Percentiles rank a stretch among this genome's conserved stretches.
These are phyloP conservation scores for Phytophthora foliorum DNA, from an alignment of 352 stramenopile species.

Conservation along the genomic window DNA sequence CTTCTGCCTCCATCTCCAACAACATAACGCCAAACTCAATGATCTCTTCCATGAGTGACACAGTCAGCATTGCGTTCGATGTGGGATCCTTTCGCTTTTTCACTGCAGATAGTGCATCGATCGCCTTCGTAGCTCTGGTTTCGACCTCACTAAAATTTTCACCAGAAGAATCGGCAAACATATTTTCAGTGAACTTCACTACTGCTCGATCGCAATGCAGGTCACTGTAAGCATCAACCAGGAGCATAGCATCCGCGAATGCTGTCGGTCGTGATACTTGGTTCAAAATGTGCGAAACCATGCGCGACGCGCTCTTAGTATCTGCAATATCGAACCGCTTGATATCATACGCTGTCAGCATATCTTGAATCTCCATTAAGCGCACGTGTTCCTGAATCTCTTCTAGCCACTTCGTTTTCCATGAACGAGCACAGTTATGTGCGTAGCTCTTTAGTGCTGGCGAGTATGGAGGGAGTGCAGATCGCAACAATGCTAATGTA, in stretches of 20 bases:
- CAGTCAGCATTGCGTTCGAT: constrained; percentile 38
- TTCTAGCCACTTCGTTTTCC: constrained; percentile 57
- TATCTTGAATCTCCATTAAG: constrained; percentile 84
- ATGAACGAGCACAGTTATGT: constrained; percentile 35
- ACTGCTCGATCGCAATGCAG: constrained; percentile 58
- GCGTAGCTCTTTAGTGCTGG: constrained; percentile 57
- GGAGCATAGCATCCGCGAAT: constrained; percentile 64
- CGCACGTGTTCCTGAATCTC: constrained; percentile 71
- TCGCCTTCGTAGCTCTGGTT: constrained; percentile 22
- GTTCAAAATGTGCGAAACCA: constrained; percentile 68
- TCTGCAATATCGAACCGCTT: constrained; percentile 67
- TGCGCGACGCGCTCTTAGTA: constrained; percentile 50
- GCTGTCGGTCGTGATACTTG: constrained; percentile 58
- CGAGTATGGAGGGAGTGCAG: constrained; percentile 67
- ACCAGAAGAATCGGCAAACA: constrained; percentile 43
- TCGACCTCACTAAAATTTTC: constrained; percentile 21
- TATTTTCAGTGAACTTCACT: constrained; percentile 73
- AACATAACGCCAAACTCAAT: constrained; percentile 54
- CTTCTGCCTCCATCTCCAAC: constrained; percentile 52
- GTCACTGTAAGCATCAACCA: constrained; percentile 71
- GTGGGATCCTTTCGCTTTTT: constrained; percentile 45
- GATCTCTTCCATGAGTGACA: constrained; percentile 67
- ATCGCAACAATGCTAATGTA: constrained; percentile 48
- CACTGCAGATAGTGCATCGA: constrained; percentile 49
- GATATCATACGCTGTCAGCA: constrained; percentile 70